A percentile compares a stretch with the other conserved stretches of the same genome.
These are phyloP conservation scores for Hygrophorus russula DNA, from an alignment of 768 basidiomycete species.

Conservation along the genomic window DNA sequence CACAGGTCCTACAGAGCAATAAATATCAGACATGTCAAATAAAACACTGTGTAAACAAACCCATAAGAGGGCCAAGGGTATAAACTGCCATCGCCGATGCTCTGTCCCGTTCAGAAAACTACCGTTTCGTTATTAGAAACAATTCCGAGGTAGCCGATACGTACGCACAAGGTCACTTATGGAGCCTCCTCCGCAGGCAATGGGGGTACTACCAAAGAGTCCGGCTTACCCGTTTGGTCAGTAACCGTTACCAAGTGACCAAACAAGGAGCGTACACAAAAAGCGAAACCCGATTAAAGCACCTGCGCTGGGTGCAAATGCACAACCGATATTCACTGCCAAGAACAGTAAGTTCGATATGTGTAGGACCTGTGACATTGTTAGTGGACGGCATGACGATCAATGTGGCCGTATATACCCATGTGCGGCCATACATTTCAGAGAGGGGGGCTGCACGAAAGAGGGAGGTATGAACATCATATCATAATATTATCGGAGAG, in stretches of 20 bases:
- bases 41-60: constrained; percentile 9
- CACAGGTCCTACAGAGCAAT: constrained; percentile 24
- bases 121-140: too few relatives aligned
- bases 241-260: too few relatives aligned
- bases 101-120: constrained; percentile 39
- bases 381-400: constrained; percentile 1
- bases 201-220: constrained; percentile 40
- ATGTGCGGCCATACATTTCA: constrained; percentile 45
- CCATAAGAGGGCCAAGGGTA: constrained; percentile 41
- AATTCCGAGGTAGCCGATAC: too few relatives aligned
- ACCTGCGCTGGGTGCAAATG: constrained; percentile 34
- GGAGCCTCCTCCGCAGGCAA: constrained; percentile 48
- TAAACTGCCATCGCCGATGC: constrained; percentile 58
- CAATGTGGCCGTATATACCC: constrained; percentile 20
- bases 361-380: constrained; percentile 29
- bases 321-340: constrained; percentile 46
- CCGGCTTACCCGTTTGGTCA: too few relatives aligned
- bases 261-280: constrained; percentile 26
- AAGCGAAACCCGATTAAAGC: constrained; percentile 44
- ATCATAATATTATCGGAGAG: too few relatives aligned
- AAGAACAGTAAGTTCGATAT: constrained; percentile 37
- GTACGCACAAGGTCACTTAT: constrained; percentile 30
- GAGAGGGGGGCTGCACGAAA: constrained; percentile 13
- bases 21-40: background rate
- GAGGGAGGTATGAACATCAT: too few relatives aligned